A percentile compares a stretch with the other conserved stretches of the same genome.
Evolutionary conservation across 2,329 filamentous ascomycete genomes (phyloP).

Genomic region (Drechslerella dactyloides): DNA sequence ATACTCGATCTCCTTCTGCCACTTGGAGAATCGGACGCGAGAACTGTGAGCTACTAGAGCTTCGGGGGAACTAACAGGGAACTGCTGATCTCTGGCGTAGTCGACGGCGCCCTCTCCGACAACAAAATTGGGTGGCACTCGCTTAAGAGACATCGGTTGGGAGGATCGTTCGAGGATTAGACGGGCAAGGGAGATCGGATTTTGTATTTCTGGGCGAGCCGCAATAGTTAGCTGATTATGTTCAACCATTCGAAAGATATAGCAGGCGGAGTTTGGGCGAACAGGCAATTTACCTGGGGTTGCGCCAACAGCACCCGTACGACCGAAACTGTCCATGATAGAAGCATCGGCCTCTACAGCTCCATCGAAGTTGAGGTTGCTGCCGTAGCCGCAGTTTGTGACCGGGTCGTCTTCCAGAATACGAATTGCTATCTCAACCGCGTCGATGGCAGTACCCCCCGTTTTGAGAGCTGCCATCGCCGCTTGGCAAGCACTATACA

Average conservation of each 20-base stretch:
- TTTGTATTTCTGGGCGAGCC: constrained; percentile 74
- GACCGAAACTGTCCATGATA: constrained; percentile 85
- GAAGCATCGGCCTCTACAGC: constrained; percentile 94
- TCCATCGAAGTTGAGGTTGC: constrained; percentile 89
- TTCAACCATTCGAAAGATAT: too few species aligned
- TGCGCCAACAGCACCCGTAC: constrained; percentile 91
- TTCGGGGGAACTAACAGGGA: constrained; percentile 75
- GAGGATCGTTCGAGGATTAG: constrained; percentile 79
- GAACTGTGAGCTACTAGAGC: constrained; percentile 80
- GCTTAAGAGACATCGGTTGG: constrained; percentile 77
- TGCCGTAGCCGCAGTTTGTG: constrained; percentile 95
- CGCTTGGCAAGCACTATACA: constrained; percentile 77
- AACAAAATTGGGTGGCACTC: constrained; percentile 90
- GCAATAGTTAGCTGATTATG: constrained; percentile 48
- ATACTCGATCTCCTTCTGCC: constrained; percentile 70
- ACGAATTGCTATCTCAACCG: constrained; percentile 85
- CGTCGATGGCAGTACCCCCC: constrained; percentile 82
- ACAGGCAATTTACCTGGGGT: constrained; percentile 76
- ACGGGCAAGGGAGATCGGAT: constrained; percentile 87
- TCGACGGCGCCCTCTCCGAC: constrained; percentile 82
- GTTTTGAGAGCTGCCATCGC: constrained; percentile 78
- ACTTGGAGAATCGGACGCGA: constrained; percentile 77
- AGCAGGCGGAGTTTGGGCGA: too few species aligned
- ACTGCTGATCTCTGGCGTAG: constrained; percentile 81
- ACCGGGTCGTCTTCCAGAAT: constrained; percentile 92